A percentile compares a stretch with the other conserved stretches of the same genome.
Evolutionary conservation across 768 basidiomycete genomes (phyloP).

Genomic region (Tulasnella sp.): DNA sequence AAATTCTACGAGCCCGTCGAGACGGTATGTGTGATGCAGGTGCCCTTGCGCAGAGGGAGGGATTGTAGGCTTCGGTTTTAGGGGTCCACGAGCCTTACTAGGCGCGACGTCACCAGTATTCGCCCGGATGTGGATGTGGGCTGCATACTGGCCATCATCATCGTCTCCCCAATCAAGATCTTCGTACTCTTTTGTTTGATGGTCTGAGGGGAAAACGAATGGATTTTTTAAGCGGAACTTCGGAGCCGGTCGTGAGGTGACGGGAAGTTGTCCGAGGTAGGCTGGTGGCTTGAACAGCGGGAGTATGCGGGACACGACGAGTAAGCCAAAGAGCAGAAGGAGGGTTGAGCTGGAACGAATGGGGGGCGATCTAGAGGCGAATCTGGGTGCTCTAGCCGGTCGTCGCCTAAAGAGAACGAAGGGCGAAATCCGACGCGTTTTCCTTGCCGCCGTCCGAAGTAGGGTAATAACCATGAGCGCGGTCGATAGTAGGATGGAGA

Average conservation of each 20-base stretch:
- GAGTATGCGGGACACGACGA: neutral
- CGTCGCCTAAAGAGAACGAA: neutral
- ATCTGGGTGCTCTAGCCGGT: neutral
- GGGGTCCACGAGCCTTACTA: neutral
- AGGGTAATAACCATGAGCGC: neutral
- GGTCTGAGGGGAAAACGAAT: neutral
- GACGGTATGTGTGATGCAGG: neutral
- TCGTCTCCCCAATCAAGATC: conserved; percentile 18
- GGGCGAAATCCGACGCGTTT: neutral
- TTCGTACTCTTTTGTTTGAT: neutral
- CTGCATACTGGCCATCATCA: neutral
- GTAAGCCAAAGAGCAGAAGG: neutral
- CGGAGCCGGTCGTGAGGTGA: neutral
- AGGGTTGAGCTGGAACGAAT: neutral
- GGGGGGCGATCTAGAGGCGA: neutral
- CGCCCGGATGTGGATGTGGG: neutral
- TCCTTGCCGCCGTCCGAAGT: neutral
- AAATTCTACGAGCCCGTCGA: conserved; percentile 40
- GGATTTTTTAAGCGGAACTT: neutral
- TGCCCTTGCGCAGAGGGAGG: neutral
- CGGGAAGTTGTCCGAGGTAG: no score
- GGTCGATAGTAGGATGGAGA: neutral
- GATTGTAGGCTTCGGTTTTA: neutral
- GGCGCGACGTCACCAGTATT: no score
- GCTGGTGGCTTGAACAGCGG: neutral